A percentile compares a stretch with the other conserved stretches of the same genome.
phyloP scores from a whole-genome alignment of 768 basidiomycete species.

The Pleurotus pulmonarius region DNA sequence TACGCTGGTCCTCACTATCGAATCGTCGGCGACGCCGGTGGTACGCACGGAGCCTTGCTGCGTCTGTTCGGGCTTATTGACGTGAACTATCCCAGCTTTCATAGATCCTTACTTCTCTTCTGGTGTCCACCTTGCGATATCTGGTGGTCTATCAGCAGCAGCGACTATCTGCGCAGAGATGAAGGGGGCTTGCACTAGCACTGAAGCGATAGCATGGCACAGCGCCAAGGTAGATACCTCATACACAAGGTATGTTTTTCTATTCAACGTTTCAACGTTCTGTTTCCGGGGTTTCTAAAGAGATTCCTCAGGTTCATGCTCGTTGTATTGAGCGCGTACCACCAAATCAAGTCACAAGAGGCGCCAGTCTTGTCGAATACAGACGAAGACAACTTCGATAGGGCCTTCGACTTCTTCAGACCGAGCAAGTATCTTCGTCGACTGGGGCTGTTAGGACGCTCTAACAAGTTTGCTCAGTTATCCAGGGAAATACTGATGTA shows the following conservation, averaged over 20 bases:
- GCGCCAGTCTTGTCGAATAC: constrained; percentile 27
- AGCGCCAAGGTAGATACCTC: constrained; percentile 19
- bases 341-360: constrained; percentile 35
- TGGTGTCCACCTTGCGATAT: constrained; percentile 30
- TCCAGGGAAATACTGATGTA: constrained; percentile 17
- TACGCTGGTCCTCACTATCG: constrained; percentile 18
- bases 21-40: constrained; percentile 19
- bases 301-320: constrained; percentile 28
- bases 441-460: background rate
- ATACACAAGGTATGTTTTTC: constrained; percentile 22
- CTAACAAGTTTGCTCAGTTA: constrained; percentile 6
- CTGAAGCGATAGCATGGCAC: constrained; percentile 21
- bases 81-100: constrained; percentile 15
- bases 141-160: constrained; percentile 27
- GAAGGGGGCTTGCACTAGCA: constrained; percentile 18
- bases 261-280: background rate
- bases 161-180: constrained; percentile 24
- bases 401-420: constrained; percentile 33
- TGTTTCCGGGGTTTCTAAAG: background rate
- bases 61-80: background rate
- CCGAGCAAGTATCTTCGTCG: constrained; percentile 23
- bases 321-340: constrained; percentile 37
- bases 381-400: constrained; percentile 37
- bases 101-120: constrained; percentile 33
- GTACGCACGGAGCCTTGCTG: background rate